Conservation (phyloP, 805 yeast genomes). For the Wilhelminamyces savonicus region DNA sequence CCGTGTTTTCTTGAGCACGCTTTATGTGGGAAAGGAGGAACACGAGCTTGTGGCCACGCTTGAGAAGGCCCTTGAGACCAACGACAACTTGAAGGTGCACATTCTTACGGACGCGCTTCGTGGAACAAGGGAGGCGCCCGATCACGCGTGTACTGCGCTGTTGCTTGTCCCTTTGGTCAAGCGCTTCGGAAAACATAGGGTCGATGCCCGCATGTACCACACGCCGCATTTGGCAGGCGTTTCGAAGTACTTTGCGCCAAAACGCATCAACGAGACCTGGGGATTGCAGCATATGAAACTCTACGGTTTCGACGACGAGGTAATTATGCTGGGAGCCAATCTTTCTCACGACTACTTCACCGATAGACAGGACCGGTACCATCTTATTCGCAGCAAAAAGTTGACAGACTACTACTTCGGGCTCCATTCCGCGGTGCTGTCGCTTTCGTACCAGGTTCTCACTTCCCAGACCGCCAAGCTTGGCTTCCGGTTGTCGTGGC, state of each 20-base stretch:
- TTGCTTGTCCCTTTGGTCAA: slow-evolving; percentile 61
- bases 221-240: slow-evolving; percentile 81
- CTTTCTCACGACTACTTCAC: slow-evolving; percentile 88
- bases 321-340: slow-evolving; percentile 87
- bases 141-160: slow-evolving; percentile 62
- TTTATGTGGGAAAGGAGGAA: slow-evolving; percentile 82
- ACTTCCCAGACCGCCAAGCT: slow-evolving; percentile 36
- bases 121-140: slow-evolving; percentile 90
- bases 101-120: slow-evolving; percentile 82
- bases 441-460: slow-evolving; percentile 60
- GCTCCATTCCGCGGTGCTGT: slow-evolving; percentile 63
- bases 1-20: slow-evolving; percentile 74
- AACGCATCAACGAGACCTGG: slow-evolving; percentile 80
- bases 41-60: slow-evolving; percentile 65
- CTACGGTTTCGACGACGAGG: slow-evolving; percentile 90
- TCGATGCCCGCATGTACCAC: slow-evolving; percentile 78
- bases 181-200: slow-evolving; percentile 58
- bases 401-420: slow-evolving; percentile 69
- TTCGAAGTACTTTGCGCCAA: slow-evolving; percentile 62
- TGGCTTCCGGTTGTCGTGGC: slow-evolving; percentile 68
- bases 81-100: slow-evolving; percentile 59
- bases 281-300: slow-evolving; percentile 97
- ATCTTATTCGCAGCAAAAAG: slow-evolving; percentile 50
- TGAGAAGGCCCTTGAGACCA: slow-evolving; percentile 50
- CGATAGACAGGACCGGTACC: slow-evolving; percentile 90